Percentiles rank a stretch among this genome's conserved stretches.
These are phyloP conservation scores for Nematocida ausubeli DNA, from an alignment of 371 early-diverging fungal species.

Conservation along the genomic window DNA sequence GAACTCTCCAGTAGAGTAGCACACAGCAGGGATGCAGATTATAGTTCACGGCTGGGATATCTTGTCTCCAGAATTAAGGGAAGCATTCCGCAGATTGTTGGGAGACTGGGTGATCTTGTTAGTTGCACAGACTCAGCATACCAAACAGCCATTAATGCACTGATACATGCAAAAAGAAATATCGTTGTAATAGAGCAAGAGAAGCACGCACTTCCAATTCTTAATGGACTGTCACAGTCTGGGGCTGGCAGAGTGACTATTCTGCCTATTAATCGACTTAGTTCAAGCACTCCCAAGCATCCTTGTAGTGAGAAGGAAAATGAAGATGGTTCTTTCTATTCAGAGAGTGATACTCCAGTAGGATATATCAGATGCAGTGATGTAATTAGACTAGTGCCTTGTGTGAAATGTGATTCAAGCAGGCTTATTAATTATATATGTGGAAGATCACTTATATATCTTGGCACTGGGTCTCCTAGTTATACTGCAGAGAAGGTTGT, in stretches of 20 bases:
- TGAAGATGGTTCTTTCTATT: too few relatives aligned
- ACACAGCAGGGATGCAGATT: conserved; percentile 9
- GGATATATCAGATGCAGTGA: conserved; percentile 19
- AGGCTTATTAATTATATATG: conserved; percentile 26
- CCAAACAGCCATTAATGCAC: conserved; percentile 21
- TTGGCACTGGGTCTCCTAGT: neutral
- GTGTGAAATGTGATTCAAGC: neutral
- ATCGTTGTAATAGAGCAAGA: conserved; percentile 32
- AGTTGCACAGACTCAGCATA: neutral
- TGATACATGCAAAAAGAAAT: conserved; percentile 35
- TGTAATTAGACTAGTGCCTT: neutral
- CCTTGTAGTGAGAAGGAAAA: too few relatives aligned
- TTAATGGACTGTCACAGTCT: conserved; percentile 36
- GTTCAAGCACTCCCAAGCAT: too few relatives aligned
- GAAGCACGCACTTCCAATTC: conserved; percentile 35
- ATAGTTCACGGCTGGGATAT: conserved; percentile 17
- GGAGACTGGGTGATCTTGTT: conserved; percentile 21
- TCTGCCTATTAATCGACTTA: conserved; percentile 30
- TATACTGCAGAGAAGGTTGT: conserved; percentile 15
- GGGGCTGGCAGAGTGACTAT: conserved; percentile 49
- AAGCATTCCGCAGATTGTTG: conserved; percentile 47
- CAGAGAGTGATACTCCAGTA: neutral
- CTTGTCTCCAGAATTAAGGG: conserved; percentile 2
- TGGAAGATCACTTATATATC: conserved; percentile 14
- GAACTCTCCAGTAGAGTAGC: conserved; percentile 6